Evolutionary conservation across 75 land plant species (phyloP).

Genomic region (Cupressus sempervirens): DNA sequence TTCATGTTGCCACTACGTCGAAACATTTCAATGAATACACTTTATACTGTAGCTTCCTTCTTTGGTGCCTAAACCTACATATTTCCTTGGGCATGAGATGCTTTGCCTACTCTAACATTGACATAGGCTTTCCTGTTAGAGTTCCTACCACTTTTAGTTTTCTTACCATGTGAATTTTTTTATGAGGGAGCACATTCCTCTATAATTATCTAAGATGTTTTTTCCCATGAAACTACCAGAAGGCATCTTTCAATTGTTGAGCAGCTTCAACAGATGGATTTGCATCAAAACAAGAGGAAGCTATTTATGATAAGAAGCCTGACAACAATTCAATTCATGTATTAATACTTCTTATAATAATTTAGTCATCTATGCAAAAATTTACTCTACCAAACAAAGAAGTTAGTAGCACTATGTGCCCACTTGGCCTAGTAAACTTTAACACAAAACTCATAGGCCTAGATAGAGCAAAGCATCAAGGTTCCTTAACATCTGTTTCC

Average conservation of each 20-base stretch:
- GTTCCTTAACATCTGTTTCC: background rate
- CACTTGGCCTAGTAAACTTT: background rate
- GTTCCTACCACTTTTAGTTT: too few species aligned
- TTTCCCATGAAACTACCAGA: background rate
- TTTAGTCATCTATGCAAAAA: background rate
- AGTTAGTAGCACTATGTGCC: background rate
- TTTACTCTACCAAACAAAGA: background rate
- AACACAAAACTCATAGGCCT: background rate
- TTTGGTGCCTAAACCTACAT: too few species aligned
- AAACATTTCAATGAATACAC: too few species aligned
- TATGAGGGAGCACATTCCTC: background rate
- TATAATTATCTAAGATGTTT: background rate
- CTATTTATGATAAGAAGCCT: background rate
- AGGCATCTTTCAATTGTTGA: background rate
- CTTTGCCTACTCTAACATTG: too few species aligned
- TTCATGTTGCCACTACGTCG: too few species aligned
- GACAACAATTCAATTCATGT: background rate
- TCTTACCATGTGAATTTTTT: background rate
- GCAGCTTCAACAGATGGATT: background rate
- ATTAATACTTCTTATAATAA: background rate
- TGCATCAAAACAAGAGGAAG: conserved; percentile 1
- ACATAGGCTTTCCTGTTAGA: too few species aligned
- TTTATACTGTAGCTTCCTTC: too few species aligned
- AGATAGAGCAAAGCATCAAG: background rate
- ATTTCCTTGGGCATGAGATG: too few species aligned